Evolutionary conservation across 2,329 filamentous ascomycete genomes (phyloP).

Genomic region (Pestalotiopsis sp.): DNA sequence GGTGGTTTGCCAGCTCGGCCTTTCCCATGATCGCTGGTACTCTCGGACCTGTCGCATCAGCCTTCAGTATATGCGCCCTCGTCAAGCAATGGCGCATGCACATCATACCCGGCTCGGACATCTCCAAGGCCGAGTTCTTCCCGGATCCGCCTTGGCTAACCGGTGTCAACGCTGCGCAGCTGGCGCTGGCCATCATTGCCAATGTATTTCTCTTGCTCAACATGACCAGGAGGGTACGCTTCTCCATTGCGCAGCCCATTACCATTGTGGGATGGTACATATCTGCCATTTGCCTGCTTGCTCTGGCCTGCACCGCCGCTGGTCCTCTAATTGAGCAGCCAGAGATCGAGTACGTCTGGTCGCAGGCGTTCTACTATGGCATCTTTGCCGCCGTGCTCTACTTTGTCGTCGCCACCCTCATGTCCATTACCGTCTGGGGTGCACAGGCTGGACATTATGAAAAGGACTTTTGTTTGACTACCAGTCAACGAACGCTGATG

Average conservation of each 20-base stretch:
- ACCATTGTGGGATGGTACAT: conserved; percentile 82
- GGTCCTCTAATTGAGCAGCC: conserved; percentile 54
- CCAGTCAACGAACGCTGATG: conserved; percentile 85
- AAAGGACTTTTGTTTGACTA: conserved; percentile 77
- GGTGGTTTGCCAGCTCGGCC: conserved; percentile 67
- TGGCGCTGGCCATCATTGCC: conserved; percentile 74
- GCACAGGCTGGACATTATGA: conserved; percentile 72
- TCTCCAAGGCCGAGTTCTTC: conserved; percentile 56
- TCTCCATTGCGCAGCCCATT: conserved; percentile 79
- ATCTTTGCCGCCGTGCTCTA: conserved; percentile 81
- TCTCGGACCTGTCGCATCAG: conserved; percentile 82
- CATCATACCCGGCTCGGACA: conserved; percentile 47
- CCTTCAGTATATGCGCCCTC: conserved; percentile 86
- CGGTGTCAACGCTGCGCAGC: conserved; percentile 75
- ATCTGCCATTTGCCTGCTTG: conserved; percentile 66
- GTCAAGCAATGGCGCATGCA: conserved; percentile 76
- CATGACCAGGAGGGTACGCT: conserved; percentile 80
- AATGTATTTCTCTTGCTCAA: conserved; percentile 86
- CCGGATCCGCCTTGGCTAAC: conserved; percentile 75
- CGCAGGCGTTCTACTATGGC: conserved; percentile 86
- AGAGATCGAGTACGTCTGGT: conserved; percentile 62
- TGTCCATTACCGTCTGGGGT: conserved; percentile 79
- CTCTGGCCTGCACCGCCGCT: conserved; percentile 67
- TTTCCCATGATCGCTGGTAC: conserved; percentile 84
- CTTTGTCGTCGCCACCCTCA: conserved; percentile 74